Percentiles rank a stretch among this genome's conserved stretches.
Conservation (phyloP, 768 basidiomycete species). For the Kwoniella shandongensis region DNA sequence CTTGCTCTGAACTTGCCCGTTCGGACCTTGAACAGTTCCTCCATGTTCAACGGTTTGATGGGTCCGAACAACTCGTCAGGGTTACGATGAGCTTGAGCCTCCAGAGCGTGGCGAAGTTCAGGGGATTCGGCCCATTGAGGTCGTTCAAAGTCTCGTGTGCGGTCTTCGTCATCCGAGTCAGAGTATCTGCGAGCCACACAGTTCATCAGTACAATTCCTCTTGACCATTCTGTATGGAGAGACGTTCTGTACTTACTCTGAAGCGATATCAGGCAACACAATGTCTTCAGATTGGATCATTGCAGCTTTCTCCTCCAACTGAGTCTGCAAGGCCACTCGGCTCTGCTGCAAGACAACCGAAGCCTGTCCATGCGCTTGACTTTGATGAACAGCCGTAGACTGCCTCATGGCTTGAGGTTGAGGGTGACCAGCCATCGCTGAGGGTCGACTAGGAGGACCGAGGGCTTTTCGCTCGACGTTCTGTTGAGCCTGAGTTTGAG, state of each 20-base stretch:
- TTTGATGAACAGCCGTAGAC: slow-evolving; percentile 12
- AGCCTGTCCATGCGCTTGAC: neutral
- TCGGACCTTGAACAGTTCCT: slow-evolving; percentile 76
- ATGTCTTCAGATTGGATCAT: slow-evolving; percentile 49
- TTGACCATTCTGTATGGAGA: neutral
- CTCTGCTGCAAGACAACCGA: slow-evolving; percentile 34
- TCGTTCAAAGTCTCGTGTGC: slow-evolving; percentile 66
- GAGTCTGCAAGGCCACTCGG: slow-evolving; percentile 34
- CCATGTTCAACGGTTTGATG: slow-evolving; percentile 82
- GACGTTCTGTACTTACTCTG: slow-evolving; percentile 59
- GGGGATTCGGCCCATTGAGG: slow-evolving; percentile 83
- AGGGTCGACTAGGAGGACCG: slow-evolving; percentile 44
- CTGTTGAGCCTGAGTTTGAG: slow-evolving; percentile 12
- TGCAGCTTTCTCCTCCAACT: slow-evolving; percentile 36
- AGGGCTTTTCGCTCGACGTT: slow-evolving; percentile 29
- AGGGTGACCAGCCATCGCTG: slow-evolving; percentile 20
- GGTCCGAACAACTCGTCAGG: slow-evolving; percentile 81
- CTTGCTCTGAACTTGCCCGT: slow-evolving; percentile 77
- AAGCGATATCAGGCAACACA: slow-evolving; percentile 87
- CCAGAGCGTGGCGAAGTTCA: slow-evolving; percentile 72
- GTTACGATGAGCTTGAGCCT: slow-evolving; percentile 77
- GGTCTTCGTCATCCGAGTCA: slow-evolving; percentile 83
- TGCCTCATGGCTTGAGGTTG: slow-evolving; percentile 20
- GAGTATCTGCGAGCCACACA: slow-evolving; percentile 80
- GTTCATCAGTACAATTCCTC: slow-evolving; percentile 6